A percentile compares a stretch with the other conserved stretches of the same genome.
Conservation (phyloP, 306 rosid genomes). For the Rubus idaeus region DNA sequence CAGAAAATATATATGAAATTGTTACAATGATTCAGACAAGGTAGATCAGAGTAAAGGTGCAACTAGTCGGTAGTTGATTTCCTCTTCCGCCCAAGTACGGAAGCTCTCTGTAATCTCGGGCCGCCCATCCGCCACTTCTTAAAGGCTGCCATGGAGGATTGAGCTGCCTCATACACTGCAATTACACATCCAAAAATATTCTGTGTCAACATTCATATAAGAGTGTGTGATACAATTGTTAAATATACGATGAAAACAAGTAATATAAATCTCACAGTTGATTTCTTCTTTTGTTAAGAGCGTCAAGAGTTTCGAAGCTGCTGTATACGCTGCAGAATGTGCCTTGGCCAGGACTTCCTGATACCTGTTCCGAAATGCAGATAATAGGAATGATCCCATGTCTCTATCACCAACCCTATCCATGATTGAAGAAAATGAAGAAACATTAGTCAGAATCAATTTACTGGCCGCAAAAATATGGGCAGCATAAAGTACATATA, state of each 20-base stretch:
- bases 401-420: slow-evolving; percentile 79
- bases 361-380: slow-evolving; percentile 87
- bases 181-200: slow-evolving; percentile 13
- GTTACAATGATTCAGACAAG: slow-evolving; percentile 3
- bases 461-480: slow-evolving; percentile 9
- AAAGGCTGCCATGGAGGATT: slow-evolving; percentile 84
- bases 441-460: background rate
- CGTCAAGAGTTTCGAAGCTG: slow-evolving; percentile 63
- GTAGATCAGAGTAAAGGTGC: slow-evolving; percentile 10
- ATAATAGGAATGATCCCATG: slow-evolving; percentile 75
- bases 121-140: slow-evolving; percentile 95
- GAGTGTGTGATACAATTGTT: slow-evolving; percentile 5
- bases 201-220: slow-evolving; percentile 9
- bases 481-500: background rate
- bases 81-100: slow-evolving; percentile 79
- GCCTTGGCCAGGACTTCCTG: slow-evolving; percentile 93
- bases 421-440: slow-evolving; percentile 16
- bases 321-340: slow-evolving; percentile 62
- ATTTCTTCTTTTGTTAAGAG: slow-evolving; percentile 83
- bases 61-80: slow-evolving; percentile 55
- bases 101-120: slow-evolving; percentile 80
- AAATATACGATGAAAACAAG: slow-evolving; percentile 22
- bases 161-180: slow-evolving; percentile 92
- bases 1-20: background rate
- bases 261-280: slow-evolving; percentile 60